Base-by-base conservation (phyloP, 495 filamentous ascomycete genomes). In the Penicillium cinerascens region DNA sequence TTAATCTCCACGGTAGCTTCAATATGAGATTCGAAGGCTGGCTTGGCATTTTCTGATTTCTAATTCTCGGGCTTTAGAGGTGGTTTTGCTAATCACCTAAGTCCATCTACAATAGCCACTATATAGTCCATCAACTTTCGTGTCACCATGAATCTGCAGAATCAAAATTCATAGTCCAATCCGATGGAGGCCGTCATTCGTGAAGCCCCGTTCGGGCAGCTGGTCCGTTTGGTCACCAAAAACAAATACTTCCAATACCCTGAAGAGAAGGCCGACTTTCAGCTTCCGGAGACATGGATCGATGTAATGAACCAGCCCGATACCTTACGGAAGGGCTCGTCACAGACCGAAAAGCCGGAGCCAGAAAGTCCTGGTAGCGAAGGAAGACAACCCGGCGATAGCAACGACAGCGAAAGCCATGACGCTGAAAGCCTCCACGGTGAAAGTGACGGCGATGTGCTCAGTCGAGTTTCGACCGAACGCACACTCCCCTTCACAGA, bases 241-340 rank as follows among this genome's bases (percentile, higher is more conserved):
- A 80, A 80, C 57, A 73, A 67, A 57, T 49, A 77, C 39, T 60
- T 82, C 25, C 65, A 73, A 59, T 84, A 83, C 44, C 78, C 78
- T 5, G 79, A 83, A 68, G 80, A 83, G 49, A 61, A 70, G 39
- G 53, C 71, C 18, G 73, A 65, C 45, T 84, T 84, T 59, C 52
- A 74, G 56, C 66, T 80, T 9, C 77, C 79, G 2, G 66, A 73
- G 26, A 27, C 60, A 51, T 85, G 80, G 67, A 61, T 63, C 13
- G 42, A 61, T 29, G 42, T 64, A n/a, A 46, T 64, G 54, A 49
- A 61, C 23, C 33, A 46, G n/a, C 42, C 45, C 2, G 50, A 41
- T 5, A 16, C 44, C 29, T 13, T 20, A 53, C 47, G 16, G 57
- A 55, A 16, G 43, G 29, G 8, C 29, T 33, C 29, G 11, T 33